phyloP scores from a whole-genome alignment of 108 stramenopile species.

The Stephanodiscus triporus region DNA sequence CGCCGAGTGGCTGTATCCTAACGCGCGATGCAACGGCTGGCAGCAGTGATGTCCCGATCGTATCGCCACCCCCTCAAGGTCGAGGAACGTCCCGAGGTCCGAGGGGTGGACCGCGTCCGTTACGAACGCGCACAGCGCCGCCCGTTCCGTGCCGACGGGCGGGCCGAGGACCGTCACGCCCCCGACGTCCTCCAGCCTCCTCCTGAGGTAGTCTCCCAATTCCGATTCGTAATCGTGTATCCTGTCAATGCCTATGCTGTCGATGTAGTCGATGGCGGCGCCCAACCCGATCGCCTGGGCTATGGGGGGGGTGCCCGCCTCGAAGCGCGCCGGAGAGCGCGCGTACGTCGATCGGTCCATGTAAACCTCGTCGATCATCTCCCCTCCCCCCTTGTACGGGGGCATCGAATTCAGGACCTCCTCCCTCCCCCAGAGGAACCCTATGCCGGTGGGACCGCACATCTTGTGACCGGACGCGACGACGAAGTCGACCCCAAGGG shows the following conservation, averaged over 20 bases:
- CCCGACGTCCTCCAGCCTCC: constrained; percentile 66
- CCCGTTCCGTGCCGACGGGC: constrained; percentile 57
- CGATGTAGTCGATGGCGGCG: constrained; percentile 87
- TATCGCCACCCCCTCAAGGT: constrained; percentile 94
- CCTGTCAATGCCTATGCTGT: constrained; percentile 84
- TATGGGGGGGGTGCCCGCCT: constrained; percentile 96
- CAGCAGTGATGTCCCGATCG: constrained; percentile 98
- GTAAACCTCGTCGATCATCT: constrained; percentile 95
- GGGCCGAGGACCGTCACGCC: constrained; percentile 88
- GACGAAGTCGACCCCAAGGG: constrained; percentile 92
- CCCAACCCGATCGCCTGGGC: constrained; percentile 95
- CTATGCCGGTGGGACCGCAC: constrained; percentile 98
- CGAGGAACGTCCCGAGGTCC: constrained; percentile 94
- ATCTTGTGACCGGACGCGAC: constrained; percentile 98
- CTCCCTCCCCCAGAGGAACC: constrained; percentile 90
- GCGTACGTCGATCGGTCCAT: constrained; percentile 89
- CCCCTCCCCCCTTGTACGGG: constrained; percentile 93
- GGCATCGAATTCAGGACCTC: constrained; percentile 83
- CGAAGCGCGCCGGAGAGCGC: constrained; percentile 88
- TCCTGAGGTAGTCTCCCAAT: constrained; percentile 78
- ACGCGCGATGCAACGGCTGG: constrained; percentile 91
- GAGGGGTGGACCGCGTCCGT: constrained; percentile 87
- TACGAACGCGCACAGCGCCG: constrained; percentile 89
- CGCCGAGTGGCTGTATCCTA: constrained; percentile 87
- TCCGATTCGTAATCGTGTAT: constrained; percentile 88